Base-by-base conservation (phyloP, 1,284 basidiomycete genomes). In the Ustilago xerochloae region DNA sequence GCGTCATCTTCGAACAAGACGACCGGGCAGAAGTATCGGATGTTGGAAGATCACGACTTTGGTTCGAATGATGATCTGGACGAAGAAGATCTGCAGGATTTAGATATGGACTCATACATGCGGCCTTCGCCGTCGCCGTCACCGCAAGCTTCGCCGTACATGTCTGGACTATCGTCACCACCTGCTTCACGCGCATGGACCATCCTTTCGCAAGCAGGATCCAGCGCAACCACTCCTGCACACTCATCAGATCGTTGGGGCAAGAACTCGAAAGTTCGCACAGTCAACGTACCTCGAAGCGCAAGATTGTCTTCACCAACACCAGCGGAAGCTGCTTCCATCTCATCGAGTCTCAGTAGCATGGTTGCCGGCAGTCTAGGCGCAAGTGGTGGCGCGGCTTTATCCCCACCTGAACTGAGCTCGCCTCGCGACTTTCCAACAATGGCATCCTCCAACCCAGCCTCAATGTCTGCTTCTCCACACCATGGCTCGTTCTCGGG, bases 161-260 rank as follows among this genome's bases (percentile, higher is more conserved):
- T 79, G 30, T 18, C 29, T 8, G 75, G 58, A 1, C 24, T 75
- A 2, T 52, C 49, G 0, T 60, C 77, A 16, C 65, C 79, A 4
- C 46, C 57, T 13, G 29, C 57, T 1, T 71, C 75, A 3, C 72
- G 81, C 13, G 81, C 79, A 6, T 81, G 79, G 81, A 76, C 79
- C 30, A 83, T 82, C 38, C 46, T 82, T n/a, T 56, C 61, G 10
- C 58, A 66, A 26, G 78, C 78, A 0, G 75, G 70, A 3, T 32
- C 48, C 13, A 51, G 22, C 13, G 68, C 63, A 2, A 65, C 63
- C n/a, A 59, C 69, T 0, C 60, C 69, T 2, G 57, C 58, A n/a
- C 48, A 53, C 13, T 60, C 58, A 13, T 20, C 47, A 9, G 54
- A 57, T 35, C 50, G 73, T 28, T 73, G 72, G 66, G 67, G 73